Percentiles rank a stretch among this genome's conserved stretches.
Evolutionary conservation across 208 protist species (phyloP).

Genomic region (Trypanosoma avium): DNA sequence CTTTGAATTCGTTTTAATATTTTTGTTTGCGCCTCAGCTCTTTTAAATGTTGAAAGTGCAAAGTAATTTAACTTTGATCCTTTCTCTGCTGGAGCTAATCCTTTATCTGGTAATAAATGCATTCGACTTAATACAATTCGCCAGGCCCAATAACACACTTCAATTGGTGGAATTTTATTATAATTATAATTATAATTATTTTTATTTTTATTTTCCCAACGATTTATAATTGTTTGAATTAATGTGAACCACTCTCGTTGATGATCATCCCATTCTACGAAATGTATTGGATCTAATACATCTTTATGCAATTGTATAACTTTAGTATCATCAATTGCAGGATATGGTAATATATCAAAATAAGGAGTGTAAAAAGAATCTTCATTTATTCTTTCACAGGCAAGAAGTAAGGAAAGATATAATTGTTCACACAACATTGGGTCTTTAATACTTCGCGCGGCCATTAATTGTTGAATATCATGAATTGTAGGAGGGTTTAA

Average conservation of each 20-base stretch:
- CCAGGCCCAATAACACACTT: slow-evolving; percentile 81
- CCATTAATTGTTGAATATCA: slow-evolving; percentile 51
- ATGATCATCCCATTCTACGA: slow-evolving; percentile 86
- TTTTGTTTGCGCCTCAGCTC: slow-evolving; percentile 44
- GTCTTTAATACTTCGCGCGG: slow-evolving; percentile 56
- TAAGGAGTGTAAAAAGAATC: slow-evolving; percentile 46
- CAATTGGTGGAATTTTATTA: slow-evolving; percentile 50
- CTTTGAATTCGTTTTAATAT: slow-evolving; percentile 41
- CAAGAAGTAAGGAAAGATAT: slow-evolving; percentile 65
- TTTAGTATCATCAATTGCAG: slow-evolving; percentile 60
- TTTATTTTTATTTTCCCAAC: slow-evolving; percentile 42
- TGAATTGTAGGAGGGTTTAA: slow-evolving; percentile 48
- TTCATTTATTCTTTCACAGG: slow-evolving; percentile 53
- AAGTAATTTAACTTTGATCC: slow-evolving; percentile 66
- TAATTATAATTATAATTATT: too few species aligned
- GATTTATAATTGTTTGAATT: slow-evolving; percentile 42
- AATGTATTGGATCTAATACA: slow-evolving; percentile 52
- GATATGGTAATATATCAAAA: slow-evolving; percentile 68
- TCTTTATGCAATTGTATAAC: slow-evolving; percentile 73
- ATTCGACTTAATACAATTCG: slow-evolving; percentile 69
- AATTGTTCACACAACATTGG: slow-evolving; percentile 74
- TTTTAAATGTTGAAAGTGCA: slow-evolving; percentile 51
- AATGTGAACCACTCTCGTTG: slow-evolving; percentile 68
- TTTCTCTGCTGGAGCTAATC: slow-evolving; percentile 47
- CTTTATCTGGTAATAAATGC: slow-evolving; percentile 66